These are phyloP conservation scores for Fonsecaea multimorphosa DNA, from an alignment of 2,329 filamentous ascomycete species.

Conservation along the genomic window DNA sequence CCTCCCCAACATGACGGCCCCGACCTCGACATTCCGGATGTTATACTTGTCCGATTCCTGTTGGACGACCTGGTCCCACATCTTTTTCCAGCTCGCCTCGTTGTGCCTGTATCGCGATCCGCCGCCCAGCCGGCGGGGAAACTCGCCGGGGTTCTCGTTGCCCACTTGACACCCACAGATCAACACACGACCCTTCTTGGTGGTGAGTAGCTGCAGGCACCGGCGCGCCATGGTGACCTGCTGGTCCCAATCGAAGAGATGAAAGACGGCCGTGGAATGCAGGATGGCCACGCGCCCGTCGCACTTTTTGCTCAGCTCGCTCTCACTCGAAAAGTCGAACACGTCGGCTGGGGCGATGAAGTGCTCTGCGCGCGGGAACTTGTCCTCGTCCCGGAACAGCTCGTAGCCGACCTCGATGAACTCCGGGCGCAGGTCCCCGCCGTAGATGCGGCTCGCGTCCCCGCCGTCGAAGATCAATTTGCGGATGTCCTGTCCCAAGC, in stretches of 20 bases:
- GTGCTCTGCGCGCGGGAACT: constrained; percentile 42
- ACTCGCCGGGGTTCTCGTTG: constrained; percentile 35
- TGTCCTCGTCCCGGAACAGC: constrained; percentile 49
- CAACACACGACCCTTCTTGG: constrained; percentile 27
- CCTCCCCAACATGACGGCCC: constrained; percentile 24
- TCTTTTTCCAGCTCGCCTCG: constrained; percentile 56
- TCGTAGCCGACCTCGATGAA: constrained; percentile 52
- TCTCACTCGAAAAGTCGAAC: constrained; percentile 37
- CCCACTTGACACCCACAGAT: constrained; percentile 40
- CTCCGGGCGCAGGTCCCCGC: constrained; percentile 42
- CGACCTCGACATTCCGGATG: constrained; percentile 37
- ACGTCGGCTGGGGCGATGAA: constrained; percentile 47
- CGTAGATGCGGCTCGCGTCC: constrained; percentile 51
- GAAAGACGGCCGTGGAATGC: constrained; percentile 49
- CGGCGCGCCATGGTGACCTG: constrained; percentile 41
- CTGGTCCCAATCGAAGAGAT: constrained; percentile 49
- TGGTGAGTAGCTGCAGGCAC: constrained; percentile 33
- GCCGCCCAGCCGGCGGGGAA: constrained; percentile 26
- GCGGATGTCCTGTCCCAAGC: constrained; percentile 53
- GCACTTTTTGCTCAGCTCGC: constrained; percentile 31
- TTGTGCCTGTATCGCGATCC: constrained; percentile 43
- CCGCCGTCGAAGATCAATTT: constrained; percentile 57
- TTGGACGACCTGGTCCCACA: constrained; percentile 62
- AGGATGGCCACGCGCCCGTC: constrained; percentile 45
- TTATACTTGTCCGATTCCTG: constrained; percentile 38